Evolutionary conservation across 148 eudicot species (phyloP).

Genomic region (Euryodendron excelsum): DNA sequence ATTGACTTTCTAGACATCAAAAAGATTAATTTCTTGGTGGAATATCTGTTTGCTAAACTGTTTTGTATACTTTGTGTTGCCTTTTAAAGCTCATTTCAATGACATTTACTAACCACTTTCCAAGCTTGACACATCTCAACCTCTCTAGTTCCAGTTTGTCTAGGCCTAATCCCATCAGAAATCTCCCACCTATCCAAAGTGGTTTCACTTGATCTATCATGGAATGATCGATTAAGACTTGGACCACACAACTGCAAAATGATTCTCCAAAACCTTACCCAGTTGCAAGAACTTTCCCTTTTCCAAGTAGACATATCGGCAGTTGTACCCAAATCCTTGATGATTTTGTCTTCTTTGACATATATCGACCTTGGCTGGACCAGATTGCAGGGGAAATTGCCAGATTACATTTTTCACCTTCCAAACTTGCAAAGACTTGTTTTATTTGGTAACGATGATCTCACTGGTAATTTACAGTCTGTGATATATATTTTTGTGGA

Average conservation of each 20-base stretch:
- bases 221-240: background rate
- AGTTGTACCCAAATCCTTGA: background rate
- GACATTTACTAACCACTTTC: too few species aligned
- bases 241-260: background rate
- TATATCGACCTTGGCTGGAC: background rate
- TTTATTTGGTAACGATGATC: background rate
- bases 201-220: conserved; percentile 3
- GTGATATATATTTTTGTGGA: too few species aligned
- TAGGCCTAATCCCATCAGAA: too few species aligned
- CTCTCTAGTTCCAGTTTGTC: too few species aligned
- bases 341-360: conserved; percentile 9
- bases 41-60: too few species aligned
- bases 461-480: conserved; percentile 5
- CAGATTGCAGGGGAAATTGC: background rate
- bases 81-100: too few species aligned
- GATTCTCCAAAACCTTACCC: conserved; percentile 7
- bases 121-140: too few species aligned
- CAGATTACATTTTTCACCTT: background rate
- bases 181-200: background rate
- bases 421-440: conserved; percentile 7
- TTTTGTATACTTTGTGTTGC: too few species aligned
- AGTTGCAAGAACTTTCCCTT: background rate
- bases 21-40: too few species aligned
- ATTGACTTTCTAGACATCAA: too few species aligned
- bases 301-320: background rate